Conservation (phyloP, 208 protist species). For the Crithidia bombi region DNA sequence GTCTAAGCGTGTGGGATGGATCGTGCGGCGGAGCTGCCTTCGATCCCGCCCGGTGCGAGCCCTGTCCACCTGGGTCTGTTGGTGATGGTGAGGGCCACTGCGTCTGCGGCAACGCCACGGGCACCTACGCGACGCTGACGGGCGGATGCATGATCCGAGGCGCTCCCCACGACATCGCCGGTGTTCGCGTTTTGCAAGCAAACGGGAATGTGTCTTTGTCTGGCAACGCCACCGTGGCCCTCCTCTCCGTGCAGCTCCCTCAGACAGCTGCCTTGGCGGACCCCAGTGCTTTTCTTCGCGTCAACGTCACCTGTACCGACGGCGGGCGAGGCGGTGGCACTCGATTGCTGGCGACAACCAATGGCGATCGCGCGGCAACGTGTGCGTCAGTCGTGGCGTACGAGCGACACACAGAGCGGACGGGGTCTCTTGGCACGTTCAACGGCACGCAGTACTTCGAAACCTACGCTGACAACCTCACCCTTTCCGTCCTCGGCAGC, state of each 20-base stretch:
- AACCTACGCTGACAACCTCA: constrained; percentile 37
- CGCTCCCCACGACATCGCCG: constrained; percentile 13
- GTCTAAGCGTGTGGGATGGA: constrained; percentile 34
- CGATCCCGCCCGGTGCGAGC: constrained; percentile 21
- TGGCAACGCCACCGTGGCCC: constrained; percentile 17
- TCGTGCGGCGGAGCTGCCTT: constrained; percentile 20
- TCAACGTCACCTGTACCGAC: constrained; percentile 27
- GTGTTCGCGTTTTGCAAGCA: constrained; percentile 8
- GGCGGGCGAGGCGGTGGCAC: constrained; percentile 26
- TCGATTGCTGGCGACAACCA: constrained; percentile 22
- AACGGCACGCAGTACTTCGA: constrained; percentile 24
- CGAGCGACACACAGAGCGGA: constrained; percentile 38
- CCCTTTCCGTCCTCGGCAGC: constrained; percentile 21
- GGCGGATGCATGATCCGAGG: constrained; percentile 27
- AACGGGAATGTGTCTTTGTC: constrained; percentile 10
- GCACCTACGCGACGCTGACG: constrained; percentile 27
- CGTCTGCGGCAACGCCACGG: constrained; percentile 32
- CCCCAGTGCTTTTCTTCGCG: constrained; percentile 30
- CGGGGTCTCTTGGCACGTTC: constrained; percentile 16
- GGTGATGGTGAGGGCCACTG: constrained; percentile 37
- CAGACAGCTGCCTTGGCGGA: constrained; percentile 21
- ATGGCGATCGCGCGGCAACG: constrained; percentile 10
- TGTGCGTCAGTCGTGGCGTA: constrained; percentile 30
- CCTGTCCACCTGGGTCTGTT: constrained; percentile 31
- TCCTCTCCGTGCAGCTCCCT: constrained; percentile 32